Conservation (phyloP, 2,329 filamentous ascomycete species). For the Setomelanomma holmii region DNA sequence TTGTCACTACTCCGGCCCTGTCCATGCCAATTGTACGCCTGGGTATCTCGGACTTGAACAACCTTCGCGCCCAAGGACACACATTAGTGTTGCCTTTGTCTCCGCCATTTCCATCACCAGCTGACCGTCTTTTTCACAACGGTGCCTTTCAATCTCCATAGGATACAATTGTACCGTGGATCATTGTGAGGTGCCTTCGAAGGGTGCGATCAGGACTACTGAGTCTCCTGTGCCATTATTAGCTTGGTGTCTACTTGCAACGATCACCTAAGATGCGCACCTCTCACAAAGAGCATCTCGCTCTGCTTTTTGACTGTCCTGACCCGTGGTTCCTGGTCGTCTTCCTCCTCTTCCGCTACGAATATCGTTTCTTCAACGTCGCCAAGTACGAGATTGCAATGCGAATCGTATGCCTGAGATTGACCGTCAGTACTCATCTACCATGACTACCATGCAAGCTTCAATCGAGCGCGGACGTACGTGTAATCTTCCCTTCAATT, state of each 20-base stretch:
- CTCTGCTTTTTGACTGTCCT: constrained; percentile 93
- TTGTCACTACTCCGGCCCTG: neutral
- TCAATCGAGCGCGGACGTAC: constrained; percentile 57
- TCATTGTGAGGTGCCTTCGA: constrained; percentile 39
- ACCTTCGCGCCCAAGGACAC: neutral
- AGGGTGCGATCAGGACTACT: constrained; percentile 58
- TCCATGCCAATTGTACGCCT: constrained; percentile 8
- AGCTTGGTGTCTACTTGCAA: constrained; percentile 1
- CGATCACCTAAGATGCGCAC: constrained; percentile 55
- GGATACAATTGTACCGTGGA: constrained; percentile 5
- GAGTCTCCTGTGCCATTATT: constrained; percentile 52
- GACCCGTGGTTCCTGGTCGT: constrained; percentile 66
- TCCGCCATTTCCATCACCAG: neutral
- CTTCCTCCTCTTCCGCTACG: constrained; percentile 85
- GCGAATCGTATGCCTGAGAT: constrained; percentile 90
- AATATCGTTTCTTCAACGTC: constrained; percentile 99
- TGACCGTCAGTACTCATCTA: constrained; percentile 14
- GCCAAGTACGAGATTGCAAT: constrained; percentile 95
- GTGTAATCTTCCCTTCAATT: constrained; percentile 93
- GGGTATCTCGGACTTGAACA: constrained; percentile 31
- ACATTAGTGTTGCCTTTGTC: neutral
- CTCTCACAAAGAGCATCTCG: constrained; percentile 98
- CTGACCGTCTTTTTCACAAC: too few relatives aligned
- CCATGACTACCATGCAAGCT: neutral
- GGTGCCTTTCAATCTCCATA: too few relatives aligned